These are phyloP conservation scores for Blastocystis sp. DNA, from an alignment of 352 stramenopile genomes.

Conservation along the genomic window DNA sequence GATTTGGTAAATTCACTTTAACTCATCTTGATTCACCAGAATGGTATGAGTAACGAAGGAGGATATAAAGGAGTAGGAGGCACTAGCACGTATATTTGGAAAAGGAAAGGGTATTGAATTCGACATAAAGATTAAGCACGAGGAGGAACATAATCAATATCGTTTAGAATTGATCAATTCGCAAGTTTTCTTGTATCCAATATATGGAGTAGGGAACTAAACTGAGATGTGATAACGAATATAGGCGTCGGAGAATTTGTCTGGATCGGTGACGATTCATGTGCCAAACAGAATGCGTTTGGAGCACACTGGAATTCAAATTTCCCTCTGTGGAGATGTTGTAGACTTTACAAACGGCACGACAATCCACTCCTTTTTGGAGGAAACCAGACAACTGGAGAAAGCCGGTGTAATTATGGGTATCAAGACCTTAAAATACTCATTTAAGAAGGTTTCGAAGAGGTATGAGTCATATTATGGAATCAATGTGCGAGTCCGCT, in stretches of 20 bases:
- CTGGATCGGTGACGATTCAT: constrained; percentile 75
- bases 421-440: constrained; percentile 80
- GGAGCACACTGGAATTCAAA: constrained; percentile 90
- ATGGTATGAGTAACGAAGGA: too few relatives aligned
- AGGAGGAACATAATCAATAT: too few relatives aligned
- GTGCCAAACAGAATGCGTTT: constrained; percentile 85
- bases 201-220: too few relatives aligned
- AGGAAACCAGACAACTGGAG: constrained; percentile 83
- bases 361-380: constrained; percentile 86
- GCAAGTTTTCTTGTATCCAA: too few relatives aligned
- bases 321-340: constrained; percentile 79
- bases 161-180: too few relatives aligned
- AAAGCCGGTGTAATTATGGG: constrained; percentile 77
- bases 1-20: too few relatives aligned
- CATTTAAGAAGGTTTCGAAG: constrained; percentile 89
- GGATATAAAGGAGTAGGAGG: too few relatives aligned
- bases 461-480: constrained; percentile 92
- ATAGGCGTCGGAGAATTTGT: constrained; percentile 71
- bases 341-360: constrained; percentile 74
- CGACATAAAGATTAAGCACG: too few relatives aligned
- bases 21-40: too few relatives aligned
- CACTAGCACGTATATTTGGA: too few relatives aligned
- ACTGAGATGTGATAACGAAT: too few relatives aligned
- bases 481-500: constrained; percentile 88
- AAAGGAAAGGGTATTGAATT: too few relatives aligned